Evolutionary conservation across 371 early-diverging fungal species (phyloP), one percentile per base, ranked within the genome.

Genomic region (Syncephalastrum racemosum): DNA sequence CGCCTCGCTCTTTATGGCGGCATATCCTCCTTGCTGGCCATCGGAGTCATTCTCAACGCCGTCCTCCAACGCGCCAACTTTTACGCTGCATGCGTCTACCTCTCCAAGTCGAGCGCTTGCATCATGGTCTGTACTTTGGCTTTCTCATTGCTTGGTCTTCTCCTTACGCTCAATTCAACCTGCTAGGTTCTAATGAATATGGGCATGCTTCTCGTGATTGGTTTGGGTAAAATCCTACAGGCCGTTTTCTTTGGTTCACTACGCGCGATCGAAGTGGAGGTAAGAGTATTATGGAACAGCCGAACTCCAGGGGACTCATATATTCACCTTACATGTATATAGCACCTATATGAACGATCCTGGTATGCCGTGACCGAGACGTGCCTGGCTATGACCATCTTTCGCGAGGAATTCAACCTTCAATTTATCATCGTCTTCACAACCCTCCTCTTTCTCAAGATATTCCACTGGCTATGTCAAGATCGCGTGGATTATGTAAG

Each of bases 361-460:
- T 97, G 98, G 98, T 92, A 94, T 67, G 92, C 96, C 14, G 87
- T 97, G 39, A 94, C 95, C 27, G 98, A 98, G 68, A 94, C 94
- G 2, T 92, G 92, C 60, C 69, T 98, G 25, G 97, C 96, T 19
- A 91, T 97, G 90, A 96, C 97, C 7, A 89, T 96, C 49, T 94
- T 98, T 78, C 84, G 93, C 43, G 94, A 95, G 69, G 94, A 94
- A 64, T 96, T 97, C 64, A 90, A 95, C 60, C 73, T 91, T 10
- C 89, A 78, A 16, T 95, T 93, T 63, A 80, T 95, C 14, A 72
- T 88, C 46, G 77, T 91, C 39, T 92, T 98, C 71, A 89, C 86
- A 1, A 68, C 90, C 2, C 74, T 98, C 19, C 76, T 96, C 12
- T 87, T 96, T 62, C 70, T 93, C 45, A 96, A 97, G 68, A 88